Base-by-base conservation (phyloP, 2,329 filamentous ascomycete genomes). In the Fusarium verticillioides region DNA sequence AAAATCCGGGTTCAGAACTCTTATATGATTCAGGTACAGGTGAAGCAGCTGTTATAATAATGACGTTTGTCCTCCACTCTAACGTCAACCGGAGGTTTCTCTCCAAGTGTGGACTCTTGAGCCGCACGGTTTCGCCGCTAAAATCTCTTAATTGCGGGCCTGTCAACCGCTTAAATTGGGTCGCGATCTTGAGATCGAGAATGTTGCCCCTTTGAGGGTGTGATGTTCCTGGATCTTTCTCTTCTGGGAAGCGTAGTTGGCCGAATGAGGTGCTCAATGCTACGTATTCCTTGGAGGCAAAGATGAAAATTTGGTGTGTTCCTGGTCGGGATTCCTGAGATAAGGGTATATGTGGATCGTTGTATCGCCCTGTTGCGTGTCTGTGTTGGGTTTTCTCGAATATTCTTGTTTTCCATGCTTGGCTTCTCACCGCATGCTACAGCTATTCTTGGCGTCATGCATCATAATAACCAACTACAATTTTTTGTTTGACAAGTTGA, bases 1-100 rank as follows among this genome's bases (percentile, higher is more conserved):
- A 9, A 42, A 32, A 7, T 1, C 9, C 5, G 46, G 36, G 6
- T 11, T 9, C 1, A 7, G 15, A 46, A 12, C 43, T 42, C 61
- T 60, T 66, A 70, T 70, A 61, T 15, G 19, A 52, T 43, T 7
- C 12, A 19, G 28, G 13, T 4, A 23, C 11, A 13, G 7, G 6
- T 11, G 18, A 16, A 30, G 9, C 28, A 26, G 21, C 21, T 40
- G 28, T 52, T 43, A 60, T 34, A 42, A 28, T 26, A 46, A 70
- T 70, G 68, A 70, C 66, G 68, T 70, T 57, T 11, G 37, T 40
- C 56, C 56, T 68, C 63, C 63, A 68, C 63, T 34, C 23, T 23
- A 43, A 54, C 40, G 18, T 53, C 44, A 54, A 19, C 67, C 68
- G 68, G 68, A 70, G 54, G 49, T 70, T 70, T 70, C 34, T 56